phyloP scores from a whole-genome alignment of 257 asterid genomes.

The Solanum neorickii region DNA sequence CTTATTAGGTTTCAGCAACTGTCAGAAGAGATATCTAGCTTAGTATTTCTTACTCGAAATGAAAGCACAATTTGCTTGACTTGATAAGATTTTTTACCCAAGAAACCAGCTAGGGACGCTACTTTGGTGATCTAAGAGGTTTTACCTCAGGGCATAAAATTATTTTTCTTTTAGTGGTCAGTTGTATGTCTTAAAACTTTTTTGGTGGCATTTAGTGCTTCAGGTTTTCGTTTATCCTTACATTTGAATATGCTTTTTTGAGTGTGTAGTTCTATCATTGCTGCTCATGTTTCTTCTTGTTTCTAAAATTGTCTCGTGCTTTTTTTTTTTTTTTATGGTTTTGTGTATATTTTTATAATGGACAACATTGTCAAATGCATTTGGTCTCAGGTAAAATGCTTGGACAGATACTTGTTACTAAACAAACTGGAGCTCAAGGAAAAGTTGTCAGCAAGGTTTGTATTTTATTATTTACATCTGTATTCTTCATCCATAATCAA shows the following conservation, averaged over 20 bases:
- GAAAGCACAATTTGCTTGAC: background rate
- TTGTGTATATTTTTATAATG: background rate
- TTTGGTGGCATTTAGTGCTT: background rate
- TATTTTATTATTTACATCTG: background rate
- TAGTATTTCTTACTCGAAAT: background rate
- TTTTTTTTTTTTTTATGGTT: background rate
- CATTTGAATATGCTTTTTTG: background rate
- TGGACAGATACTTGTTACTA: constrained; percentile 88
- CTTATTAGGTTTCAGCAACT: background rate
- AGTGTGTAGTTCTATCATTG: background rate
- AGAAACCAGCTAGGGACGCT: background rate
- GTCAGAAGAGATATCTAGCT: background rate
- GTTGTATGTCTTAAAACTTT: background rate
- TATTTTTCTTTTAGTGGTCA: background rate
- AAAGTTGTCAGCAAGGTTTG: constrained; percentile 96
- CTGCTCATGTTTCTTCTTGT: background rate
- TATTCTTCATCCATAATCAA: background rate
- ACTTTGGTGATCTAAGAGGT: background rate
- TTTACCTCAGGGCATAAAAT: background rate
- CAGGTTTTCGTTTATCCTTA: background rate
- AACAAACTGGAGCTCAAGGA: constrained; percentile 94
- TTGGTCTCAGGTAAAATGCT: constrained; percentile 80
- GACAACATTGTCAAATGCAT: background rate
- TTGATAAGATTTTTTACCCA: background rate
- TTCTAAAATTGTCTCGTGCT: background rate